Conservation (phyloP, 148 eudicot genomes). For the Linanthus parryae region DNA sequence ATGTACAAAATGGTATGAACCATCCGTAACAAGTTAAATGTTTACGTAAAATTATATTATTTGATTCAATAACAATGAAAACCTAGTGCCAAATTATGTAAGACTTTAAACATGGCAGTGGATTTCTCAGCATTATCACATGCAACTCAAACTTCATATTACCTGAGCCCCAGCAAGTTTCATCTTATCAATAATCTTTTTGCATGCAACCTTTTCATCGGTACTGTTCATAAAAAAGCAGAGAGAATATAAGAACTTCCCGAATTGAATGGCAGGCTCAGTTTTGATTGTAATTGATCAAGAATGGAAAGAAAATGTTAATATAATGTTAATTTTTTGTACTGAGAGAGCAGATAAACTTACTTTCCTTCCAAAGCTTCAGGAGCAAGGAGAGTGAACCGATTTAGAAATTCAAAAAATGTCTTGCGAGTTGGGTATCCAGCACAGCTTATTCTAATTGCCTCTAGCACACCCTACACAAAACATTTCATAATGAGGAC, state of each 20-base stretch:
- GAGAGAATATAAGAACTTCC: conserved; percentile 7
- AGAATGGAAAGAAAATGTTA: conserved; percentile 1
- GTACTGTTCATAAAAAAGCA: conserved; percentile 32
- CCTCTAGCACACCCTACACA: conserved; percentile 95
- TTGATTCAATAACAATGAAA: too few species aligned
- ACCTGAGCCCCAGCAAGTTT: conserved; percentile 90
- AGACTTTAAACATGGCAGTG: too few species aligned
- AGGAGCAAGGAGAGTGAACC: conserved; percentile 81
- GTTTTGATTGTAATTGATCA: conserved; percentile 6
- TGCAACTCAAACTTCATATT: conserved; percentile 5
- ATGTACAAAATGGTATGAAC: too few species aligned
- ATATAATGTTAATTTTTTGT: too few species aligned
- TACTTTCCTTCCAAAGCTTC: conserved; percentile 74
- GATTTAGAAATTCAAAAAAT: conserved; percentile 71
- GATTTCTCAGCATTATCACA: neutral
- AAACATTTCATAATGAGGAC: conserved; percentile 19
- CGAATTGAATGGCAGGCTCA: neutral
- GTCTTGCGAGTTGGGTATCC: conserved; percentile 92
- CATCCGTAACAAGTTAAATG: too few species aligned
- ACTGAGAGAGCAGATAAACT: conserved; percentile 15
- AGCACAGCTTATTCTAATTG: conserved; percentile 94
- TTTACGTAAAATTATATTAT: too few species aligned
- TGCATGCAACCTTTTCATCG: conserved; percentile 68
- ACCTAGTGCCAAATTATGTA: too few species aligned
- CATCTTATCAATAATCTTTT: conserved; percentile 77